phyloP scores from a whole-genome alignment of 164 flowering plant genomes.

The Malania oleifera region DNA sequence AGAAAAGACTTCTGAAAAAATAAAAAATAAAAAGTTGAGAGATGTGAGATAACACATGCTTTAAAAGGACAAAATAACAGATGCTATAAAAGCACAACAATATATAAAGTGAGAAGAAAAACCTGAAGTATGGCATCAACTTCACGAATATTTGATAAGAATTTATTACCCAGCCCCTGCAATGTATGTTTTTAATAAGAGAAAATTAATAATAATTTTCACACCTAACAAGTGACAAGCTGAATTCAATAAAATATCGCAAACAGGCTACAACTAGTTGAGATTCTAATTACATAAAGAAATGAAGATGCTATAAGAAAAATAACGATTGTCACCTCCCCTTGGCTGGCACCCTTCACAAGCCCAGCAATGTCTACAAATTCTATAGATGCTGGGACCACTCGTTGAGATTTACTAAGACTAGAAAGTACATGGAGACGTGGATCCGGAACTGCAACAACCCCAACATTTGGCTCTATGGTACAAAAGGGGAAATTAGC shows the following conservation, averaged over 20 bases:
- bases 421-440: constrained; percentile 79
- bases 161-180: constrained; percentile 86
- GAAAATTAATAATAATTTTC: background rate
- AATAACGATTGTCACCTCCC: constrained; percentile 67
- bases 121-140: constrained; percentile 98
- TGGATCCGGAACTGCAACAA: constrained; percentile 90
- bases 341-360: constrained; percentile 98
- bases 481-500: constrained; percentile 99
- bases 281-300: constrained; percentile 2
- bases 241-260: background rate
- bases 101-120: constrained; percentile 7
- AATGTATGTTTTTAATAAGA: background rate
- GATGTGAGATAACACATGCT: too few species aligned
- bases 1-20: too few species aligned
- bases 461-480: constrained; percentile 97
- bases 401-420: constrained; percentile 81
- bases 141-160: constrained; percentile 85
- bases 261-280: background rate
- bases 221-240: background rate
- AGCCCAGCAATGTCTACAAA: constrained; percentile 99
- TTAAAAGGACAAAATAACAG: too few species aligned
- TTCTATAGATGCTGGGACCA: constrained; percentile 88
- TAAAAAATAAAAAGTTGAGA: too few species aligned
- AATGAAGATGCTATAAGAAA: background rate
- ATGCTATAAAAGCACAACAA: background rate